Evolutionary conservation across 2,329 filamentous ascomycete genomes (phyloP), one percentile per base, ranked within the genome.

Genomic region (Colletotrichum nymphaeae): DNA sequence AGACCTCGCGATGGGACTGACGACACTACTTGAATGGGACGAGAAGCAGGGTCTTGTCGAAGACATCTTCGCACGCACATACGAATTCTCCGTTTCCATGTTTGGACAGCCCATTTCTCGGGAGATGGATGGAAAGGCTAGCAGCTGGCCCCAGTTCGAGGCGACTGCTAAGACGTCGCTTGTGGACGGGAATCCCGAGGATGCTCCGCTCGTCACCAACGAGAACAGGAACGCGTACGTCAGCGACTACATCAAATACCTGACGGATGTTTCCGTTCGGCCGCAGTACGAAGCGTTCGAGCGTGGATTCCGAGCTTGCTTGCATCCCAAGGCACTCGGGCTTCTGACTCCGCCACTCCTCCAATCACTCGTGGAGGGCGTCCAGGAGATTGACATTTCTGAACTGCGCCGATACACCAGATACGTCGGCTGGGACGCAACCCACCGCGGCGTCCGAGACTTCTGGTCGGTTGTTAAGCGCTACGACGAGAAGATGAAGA

Each of bases 401-500:
- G 93, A 94, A 75, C 89, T 98, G 9, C 90, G 93, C 75, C 87
- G 88, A 3, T 90, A 92, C 72, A 87, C 94, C 0, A 91, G 91
- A 19, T 98, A 98, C 81, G 94, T 97, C 58, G 94, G 94, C 16
- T 98, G 94, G 87, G 89, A 92, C 58, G 85, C 91, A 0, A 86
- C 86, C 0, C 92, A 97, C 76, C 90, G 86, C 16, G 90, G 93
- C 1, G 91, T 99, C 55, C 85, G 86, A 28, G 90, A 93, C 76
- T 98, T 99, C 81, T 99, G 97, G 97, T 87, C 87, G 14, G 88
- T 98, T 8, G 93, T 98, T 1, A 89, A 89, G 75, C 82, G 81
- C 46, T 97, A 90, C 79, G 88, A 91, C 72, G 87, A 92, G 19
- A 86, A 89, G 57, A 93, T 95, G 86, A 93, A 93, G 82, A 89